Percentiles rank a stretch among this genome's conserved stretches.
Evolutionary conservation across 2,329 filamentous ascomycete genomes (phyloP).

Genomic region (Ciborinia camelliae): DNA sequence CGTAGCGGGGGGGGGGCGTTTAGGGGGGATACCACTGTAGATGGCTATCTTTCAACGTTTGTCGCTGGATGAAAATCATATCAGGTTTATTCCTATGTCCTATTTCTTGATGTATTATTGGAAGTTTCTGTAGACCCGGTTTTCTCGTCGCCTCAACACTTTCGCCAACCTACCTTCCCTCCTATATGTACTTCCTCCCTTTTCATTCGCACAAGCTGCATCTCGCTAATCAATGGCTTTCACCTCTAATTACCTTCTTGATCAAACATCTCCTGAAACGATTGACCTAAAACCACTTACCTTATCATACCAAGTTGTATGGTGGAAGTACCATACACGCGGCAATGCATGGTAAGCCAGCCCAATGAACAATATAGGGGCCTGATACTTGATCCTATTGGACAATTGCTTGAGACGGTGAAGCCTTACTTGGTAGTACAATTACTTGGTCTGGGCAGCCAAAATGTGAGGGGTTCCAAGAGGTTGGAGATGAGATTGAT

Average conservation of each 20-base stretch:
- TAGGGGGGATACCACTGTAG: constrained; percentile 11
- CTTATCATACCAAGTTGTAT: too few species aligned
- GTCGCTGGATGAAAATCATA: constrained; percentile 5
- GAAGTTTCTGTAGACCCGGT: not conserved
- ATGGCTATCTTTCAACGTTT: not conserved
- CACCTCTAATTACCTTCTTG: too few species aligned
- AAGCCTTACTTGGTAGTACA: not conserved
- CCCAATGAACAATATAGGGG: not conserved
- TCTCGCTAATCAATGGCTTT: too few species aligned
- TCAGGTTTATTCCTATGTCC: not conserved
- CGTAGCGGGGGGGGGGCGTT: constrained; percentile 16
- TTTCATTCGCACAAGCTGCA: too few species aligned
- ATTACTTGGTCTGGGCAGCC: too few species aligned
- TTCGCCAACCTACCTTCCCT: not conserved
- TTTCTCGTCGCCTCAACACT: not conserved
- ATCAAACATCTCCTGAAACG: too few species aligned
- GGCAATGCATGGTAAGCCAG: not conserved
- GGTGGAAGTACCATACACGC: not conserved
- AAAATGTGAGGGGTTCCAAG: too few species aligned
- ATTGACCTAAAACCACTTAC: too few species aligned
- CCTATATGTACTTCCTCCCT: too few species aligned
- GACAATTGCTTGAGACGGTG: not conserved
- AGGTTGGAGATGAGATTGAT: too few species aligned
- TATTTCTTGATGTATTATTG: not conserved
- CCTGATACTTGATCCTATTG: not conserved